phyloP scores from a whole-genome alignment of 2,329 filamentous ascomycete species.

The Fusarium duplospermum region DNA sequence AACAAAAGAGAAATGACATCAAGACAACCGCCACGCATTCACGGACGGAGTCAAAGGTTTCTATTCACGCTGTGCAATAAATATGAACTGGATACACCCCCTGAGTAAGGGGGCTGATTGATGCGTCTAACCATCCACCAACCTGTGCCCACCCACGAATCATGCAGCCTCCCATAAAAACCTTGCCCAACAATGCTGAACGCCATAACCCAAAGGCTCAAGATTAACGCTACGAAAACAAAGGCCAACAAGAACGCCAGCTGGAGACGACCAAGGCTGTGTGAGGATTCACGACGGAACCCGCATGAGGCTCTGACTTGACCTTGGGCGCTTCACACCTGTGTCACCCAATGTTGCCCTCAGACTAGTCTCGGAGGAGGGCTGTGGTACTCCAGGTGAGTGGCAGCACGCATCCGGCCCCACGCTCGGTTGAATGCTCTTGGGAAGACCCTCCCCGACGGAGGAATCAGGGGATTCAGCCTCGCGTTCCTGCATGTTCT shows the following conservation, averaged over 20 bases:
- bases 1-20: constrained; percentile 30
- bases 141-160: background rate
- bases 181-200: constrained; percentile 16
- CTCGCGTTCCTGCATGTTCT: constrained; percentile 26
- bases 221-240: background rate
- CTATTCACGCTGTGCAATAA: constrained; percentile 1
- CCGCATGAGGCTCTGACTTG: constrained; percentile 2
- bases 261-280: background rate
- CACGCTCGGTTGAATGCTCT: background rate
- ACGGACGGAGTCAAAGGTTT: background rate
- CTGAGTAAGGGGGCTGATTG: constrained; percentile 5
- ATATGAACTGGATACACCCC: background rate
- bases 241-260: constrained; percentile 7
- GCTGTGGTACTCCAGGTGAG: background rate
- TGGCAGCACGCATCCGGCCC: background rate
- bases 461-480: background rate
- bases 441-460: background rate
- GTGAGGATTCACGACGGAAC: background rate
- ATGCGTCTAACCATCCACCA: constrained; percentile 16
- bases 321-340: background rate
- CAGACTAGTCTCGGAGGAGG: background rate
- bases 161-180: constrained; percentile 1
- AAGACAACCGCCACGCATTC: constrained; percentile 7
- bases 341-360: background rate
- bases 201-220: constrained; percentile 11